Base-by-base conservation (phyloP, 352 stramenopile species). In the Lagenidium giganteum region DNA sequence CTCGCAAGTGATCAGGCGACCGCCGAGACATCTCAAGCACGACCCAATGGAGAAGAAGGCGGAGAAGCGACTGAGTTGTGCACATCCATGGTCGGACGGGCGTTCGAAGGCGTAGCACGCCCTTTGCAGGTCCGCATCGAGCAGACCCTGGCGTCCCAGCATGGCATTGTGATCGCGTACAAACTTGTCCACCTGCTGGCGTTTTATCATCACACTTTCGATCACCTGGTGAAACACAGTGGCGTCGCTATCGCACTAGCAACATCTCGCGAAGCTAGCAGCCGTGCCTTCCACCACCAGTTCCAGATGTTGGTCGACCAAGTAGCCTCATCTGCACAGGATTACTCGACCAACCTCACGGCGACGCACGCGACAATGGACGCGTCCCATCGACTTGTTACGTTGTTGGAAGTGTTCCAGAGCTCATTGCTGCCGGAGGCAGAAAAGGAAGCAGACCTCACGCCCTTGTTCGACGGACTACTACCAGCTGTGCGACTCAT, bases 201-300 rank as follows among this genome's bases (percentile, higher is more conserved):
- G 8, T 87, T 87, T 37, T 87, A 87, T 46, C 51, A 80, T 18
- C 57, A 71, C 42, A 90, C 70, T 43, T 65, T 90, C 29, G 57
- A 57, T 20, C 36, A 62, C 1, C 54, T 90, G 5, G 51, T 85
- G n/a, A 21, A 54, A 1, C 26, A 62, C 17, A 57, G 60, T 12
- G 51, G 54, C 7, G 44, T 86, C 8, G 52, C 68, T 5, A 42
- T 33, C 12, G 54, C 67, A 5, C 57, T 85, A 13, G 36, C 18
- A 20, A 60, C 67, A 31, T 85, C 67, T 22, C 70, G 60, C 8
- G 51, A 63, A n/a, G 43, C 58, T 18, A 54, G 70, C 17, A 73
- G 71, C 31, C 34, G 57, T 13, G 54, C 62, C 7, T 90, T 90
- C 54, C 54, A 52, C 9, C 65, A 70, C 17, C 65, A 87, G 31